These are phyloP conservation scores for Colletotrichum melonis DNA, from an alignment of 2,329 filamentous ascomycete species.

Conservation along the genomic window DNA sequence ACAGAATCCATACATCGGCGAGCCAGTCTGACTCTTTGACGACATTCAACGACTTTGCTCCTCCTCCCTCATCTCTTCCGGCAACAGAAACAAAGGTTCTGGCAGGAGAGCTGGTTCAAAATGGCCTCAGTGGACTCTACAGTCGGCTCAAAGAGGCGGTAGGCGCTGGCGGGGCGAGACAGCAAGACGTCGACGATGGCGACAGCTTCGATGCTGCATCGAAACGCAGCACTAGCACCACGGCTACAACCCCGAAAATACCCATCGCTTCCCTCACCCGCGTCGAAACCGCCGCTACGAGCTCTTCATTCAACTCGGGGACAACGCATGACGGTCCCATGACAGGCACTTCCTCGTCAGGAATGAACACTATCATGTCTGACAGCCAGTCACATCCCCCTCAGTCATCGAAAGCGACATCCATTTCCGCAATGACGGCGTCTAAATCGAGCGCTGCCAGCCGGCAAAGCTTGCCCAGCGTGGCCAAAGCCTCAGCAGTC, in stretches of 20 bases:
- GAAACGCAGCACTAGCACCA: constrained; percentile 54
- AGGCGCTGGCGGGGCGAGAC: constrained; percentile 68
- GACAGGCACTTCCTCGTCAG: constrained; percentile 52
- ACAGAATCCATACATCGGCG: constrained; percentile 90
- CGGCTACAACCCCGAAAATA: constrained; percentile 54
- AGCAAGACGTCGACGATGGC: constrained; percentile 55
- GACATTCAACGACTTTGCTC: constrained; percentile 92
- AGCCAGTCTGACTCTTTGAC: constrained; percentile 87
- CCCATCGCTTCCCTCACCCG: constrained; percentile 53
- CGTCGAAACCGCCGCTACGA: constrained; percentile 50
- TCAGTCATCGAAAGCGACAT: constrained; percentile 60
- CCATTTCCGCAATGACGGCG: constrained; percentile 57
- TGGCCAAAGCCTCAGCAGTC: constrained; percentile 54
- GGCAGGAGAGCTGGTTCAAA: constrained; percentile 80
- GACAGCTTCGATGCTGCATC: constrained; percentile 56
- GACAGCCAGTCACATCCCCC: constrained; percentile 55
- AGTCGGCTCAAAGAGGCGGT: constrained; percentile 86
- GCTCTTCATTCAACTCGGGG: constrained; percentile 46
- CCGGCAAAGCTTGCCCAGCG: constrained; percentile 54
- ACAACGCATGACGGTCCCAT: constrained; percentile 46
- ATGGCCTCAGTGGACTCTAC: constrained; percentile 90
- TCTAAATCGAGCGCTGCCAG: constrained; percentile 55
- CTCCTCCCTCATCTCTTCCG: constrained; percentile 70
- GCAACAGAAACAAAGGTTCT: constrained; percentile 76
- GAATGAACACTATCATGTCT: constrained; percentile 43